Evolutionary conservation across 306 rosid species (phyloP).

Genomic region (Cicer pinnatifidum): DNA sequence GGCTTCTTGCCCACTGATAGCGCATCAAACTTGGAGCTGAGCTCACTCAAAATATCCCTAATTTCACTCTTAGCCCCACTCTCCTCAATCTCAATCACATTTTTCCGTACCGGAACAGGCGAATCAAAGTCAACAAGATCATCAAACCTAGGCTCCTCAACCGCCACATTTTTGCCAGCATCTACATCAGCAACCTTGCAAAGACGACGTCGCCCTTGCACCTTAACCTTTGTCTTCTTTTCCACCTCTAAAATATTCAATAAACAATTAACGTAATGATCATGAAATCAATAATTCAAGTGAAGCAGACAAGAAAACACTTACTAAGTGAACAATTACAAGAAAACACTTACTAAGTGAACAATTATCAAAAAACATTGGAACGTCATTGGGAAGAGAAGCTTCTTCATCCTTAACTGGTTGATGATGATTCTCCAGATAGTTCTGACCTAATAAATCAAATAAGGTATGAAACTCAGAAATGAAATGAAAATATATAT

Average conservation of each 20-base stretch:
- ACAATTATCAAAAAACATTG: slow-evolving; percentile 32
- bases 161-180: slow-evolving; percentile 27
- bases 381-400: slow-evolving; percentile 29
- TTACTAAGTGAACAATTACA: slow-evolving; percentile 47
- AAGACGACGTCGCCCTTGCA: slow-evolving; percentile 79
- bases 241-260: slow-evolving; percentile 46
- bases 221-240: slow-evolving; percentile 61
- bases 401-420: slow-evolving; percentile 44
- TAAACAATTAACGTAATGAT: background rate
- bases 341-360: slow-evolving; percentile 34
- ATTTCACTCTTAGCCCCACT: slow-evolving; percentile 64
- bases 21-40: slow-evolving; percentile 73
- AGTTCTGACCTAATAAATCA: slow-evolving; percentile 37
- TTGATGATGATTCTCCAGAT: slow-evolving; percentile 33
- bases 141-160: slow-evolving; percentile 49
- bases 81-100: slow-evolving; percentile 35
- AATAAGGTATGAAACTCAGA: slow-evolving; percentile 3
- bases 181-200: slow-evolving; percentile 63
- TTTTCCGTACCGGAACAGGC: slow-evolving; percentile 45
- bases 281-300: background rate
- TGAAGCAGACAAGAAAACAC: slow-evolving; percentile 1
- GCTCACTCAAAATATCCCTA: slow-evolving; percentile 73
- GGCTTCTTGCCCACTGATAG: slow-evolving; percentile 69
- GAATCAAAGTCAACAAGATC: slow-evolving; percentile 63
- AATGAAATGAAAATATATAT: background rate